Conservation (phyloP, 495 filamentous ascomycete genomes). For the Cudoniella acicularis region DNA sequence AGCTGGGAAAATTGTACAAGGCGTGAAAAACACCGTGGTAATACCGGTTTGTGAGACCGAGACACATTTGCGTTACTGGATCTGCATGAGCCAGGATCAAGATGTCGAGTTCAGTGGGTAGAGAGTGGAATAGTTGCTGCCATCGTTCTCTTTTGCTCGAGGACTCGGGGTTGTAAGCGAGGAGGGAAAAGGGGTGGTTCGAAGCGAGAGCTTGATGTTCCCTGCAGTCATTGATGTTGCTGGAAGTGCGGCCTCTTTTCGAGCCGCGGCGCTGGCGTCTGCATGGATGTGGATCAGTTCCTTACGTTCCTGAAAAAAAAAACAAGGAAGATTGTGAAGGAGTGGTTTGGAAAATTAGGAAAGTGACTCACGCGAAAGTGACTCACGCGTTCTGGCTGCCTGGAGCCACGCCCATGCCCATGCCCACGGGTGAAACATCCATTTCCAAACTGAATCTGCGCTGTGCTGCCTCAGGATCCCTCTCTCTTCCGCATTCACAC, state of each 20-base stretch:
- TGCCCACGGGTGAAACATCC: background rate
- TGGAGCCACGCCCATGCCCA: background rate
- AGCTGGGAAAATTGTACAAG: slow-evolving; percentile 35
- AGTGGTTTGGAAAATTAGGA: background rate
- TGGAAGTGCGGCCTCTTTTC: too few species aligned
- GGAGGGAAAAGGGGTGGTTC: background rate
- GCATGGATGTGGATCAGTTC: too few species aligned
- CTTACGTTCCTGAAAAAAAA: background rate
- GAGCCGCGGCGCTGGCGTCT: too few species aligned
- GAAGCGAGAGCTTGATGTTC: background rate
- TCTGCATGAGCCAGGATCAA: slow-evolving; percentile 48
- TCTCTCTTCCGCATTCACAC: background rate
- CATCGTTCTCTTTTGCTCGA: background rate
- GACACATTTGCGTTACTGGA: slow-evolving; percentile 48
- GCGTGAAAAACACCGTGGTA: slow-evolving; percentile 45
- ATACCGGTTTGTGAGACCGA: slow-evolving; percentile 45
- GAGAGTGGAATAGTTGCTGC: slow-evolving; percentile 4
- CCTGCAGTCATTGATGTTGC: too few species aligned
- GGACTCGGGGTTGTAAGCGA: background rate
- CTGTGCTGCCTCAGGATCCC: background rate
- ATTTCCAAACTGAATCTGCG: background rate
- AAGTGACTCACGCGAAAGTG: too few species aligned
- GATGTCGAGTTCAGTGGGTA: slow-evolving; percentile 55
- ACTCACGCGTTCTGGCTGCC: slow-evolving; percentile 5
- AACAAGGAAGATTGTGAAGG: background rate